A percentile compares a stretch with the other conserved stretches of the same genome.
phyloP scores from a whole-genome alignment of 2,329 filamentous ascomycete genomes.

The Fusarium sp. region DNA sequence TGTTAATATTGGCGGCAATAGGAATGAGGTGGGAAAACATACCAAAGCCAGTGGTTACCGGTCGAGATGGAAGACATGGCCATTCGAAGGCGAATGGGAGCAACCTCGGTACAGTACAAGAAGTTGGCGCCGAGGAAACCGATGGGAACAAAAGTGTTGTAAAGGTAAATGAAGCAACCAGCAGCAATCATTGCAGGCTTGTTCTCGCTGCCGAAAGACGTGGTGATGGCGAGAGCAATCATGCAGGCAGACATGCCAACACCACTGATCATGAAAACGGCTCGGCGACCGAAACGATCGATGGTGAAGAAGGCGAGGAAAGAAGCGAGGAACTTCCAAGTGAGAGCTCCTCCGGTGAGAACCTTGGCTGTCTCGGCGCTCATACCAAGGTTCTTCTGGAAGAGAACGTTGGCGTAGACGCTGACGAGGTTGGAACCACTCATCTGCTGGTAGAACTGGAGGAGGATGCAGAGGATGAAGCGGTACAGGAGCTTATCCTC shows the following conservation, averaged over 20 bases:
- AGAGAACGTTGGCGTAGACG: conserved; percentile 48
- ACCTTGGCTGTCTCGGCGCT: conserved; percentile 39
- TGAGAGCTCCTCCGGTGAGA: conserved; percentile 43
- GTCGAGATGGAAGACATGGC: conserved; percentile 67
- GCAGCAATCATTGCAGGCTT: conserved; percentile 40
- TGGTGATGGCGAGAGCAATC: conserved; percentile 44
- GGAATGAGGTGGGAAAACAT: conserved; percentile 4
- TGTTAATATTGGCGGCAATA: conserved; percentile 30
- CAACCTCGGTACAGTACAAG: conserved; percentile 66
- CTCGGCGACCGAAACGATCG: conserved; percentile 46
- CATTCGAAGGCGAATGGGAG: conserved; percentile 59
- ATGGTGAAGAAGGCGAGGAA: conserved; percentile 47
- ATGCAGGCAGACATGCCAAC: conserved; percentile 45
- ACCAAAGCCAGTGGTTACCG: conserved; percentile 47
- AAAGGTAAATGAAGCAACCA: conserved; percentile 69
- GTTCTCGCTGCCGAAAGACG: conserved; percentile 38
- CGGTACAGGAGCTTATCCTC: conserved; percentile 64
- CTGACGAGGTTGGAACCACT: conserved; percentile 46
- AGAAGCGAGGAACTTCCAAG: conserved; percentile 50
- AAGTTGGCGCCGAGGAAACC: conserved; percentile 73
- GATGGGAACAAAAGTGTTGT: conserved; percentile 75
- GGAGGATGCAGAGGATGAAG: conserved; percentile 47
- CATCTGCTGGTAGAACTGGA: conserved; percentile 50
- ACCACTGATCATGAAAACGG: conserved; percentile 44
- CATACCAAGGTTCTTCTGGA: conserved; percentile 44